Percentiles rank a stretch among this genome's conserved stretches.
Evolutionary conservation across 139 green algal species (phyloP).

Genomic region (Haematococcus lacustris): DNA sequence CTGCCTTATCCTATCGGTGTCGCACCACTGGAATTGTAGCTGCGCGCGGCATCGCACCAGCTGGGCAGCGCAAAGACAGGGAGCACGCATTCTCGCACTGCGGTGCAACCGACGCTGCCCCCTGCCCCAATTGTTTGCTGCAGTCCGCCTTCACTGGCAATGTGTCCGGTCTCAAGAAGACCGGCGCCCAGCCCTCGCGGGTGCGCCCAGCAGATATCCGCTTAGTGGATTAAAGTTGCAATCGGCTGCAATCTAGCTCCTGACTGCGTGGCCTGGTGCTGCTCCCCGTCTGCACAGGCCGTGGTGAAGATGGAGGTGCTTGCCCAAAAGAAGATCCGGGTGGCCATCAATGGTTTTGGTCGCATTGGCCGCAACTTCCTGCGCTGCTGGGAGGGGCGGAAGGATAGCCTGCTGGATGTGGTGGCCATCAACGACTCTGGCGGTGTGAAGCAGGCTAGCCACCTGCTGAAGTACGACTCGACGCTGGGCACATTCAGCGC

Average conservation of each 20-base stretch:
- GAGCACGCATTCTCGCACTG: not conserved
- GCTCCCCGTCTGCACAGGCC: slow-evolving; percentile 8
- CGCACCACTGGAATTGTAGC: not conserved
- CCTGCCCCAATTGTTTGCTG: not conserved
- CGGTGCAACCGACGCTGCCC: not conserved
- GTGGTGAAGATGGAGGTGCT: slow-evolving; percentile 19
- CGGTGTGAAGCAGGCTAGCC: slow-evolving; percentile 91
- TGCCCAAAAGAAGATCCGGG: slow-evolving; percentile 84
- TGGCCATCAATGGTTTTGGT: slow-evolving; percentile 99
- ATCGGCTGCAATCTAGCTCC: too few relatives aligned
- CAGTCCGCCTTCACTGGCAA: slow-evolving; percentile 42
- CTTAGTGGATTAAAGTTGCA: too few relatives aligned
- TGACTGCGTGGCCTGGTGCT: too few relatives aligned
- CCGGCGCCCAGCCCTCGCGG: slow-evolving; percentile 26
- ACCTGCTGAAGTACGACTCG: slow-evolving; percentile 99
- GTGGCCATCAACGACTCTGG: slow-evolving; percentile 95
- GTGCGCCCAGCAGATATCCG: too few relatives aligned
- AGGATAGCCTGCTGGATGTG: slow-evolving; percentile 78
- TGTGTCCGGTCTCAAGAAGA: slow-evolving; percentile 31
- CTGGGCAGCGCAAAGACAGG: too few relatives aligned
- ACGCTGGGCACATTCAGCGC: slow-evolving; percentile 92
- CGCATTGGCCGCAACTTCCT: slow-evolving; percentile 95
- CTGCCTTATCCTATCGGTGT: not conserved
- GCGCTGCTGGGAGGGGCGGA: slow-evolving; percentile 76
- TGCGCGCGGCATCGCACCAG: not conserved